Evolutionary conservation across 2,329 filamentous ascomycete genomes (phyloP), one percentile per base, ranked within the genome.

Genomic region (Xylariaceae sp.): DNA sequence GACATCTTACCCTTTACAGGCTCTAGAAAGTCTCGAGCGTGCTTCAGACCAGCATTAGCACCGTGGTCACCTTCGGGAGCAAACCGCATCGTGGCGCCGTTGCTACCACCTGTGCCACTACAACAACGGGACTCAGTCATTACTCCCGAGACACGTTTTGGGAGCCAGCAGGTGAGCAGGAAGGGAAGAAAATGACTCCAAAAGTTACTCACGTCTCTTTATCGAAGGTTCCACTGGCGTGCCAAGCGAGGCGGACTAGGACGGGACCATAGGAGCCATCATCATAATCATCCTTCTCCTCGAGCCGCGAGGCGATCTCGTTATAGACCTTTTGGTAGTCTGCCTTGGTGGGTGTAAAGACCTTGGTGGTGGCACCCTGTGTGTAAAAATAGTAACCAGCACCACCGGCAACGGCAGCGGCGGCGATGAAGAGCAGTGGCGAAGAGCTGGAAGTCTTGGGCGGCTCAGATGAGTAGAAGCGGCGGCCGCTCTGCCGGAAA

Each of bases 251-350:
- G 61, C 92, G 83, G 54, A 97, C 72, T 45, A 97, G 76, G 50
- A 97, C 90, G 22, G 92, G 93, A 46, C 90, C 92, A 66, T 94
- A 97, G 74, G 86, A 93, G 58, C 93, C 92, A 67, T 98, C 92
- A 63, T 97, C 92, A 67, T 97, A 97, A 56, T 96, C 86, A 59
- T 93, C 88, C 65, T 95, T 83, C 72, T 96, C 88, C 68, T 93
- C 85, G 44, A 97, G 75, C 50, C 77, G 77, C 63, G 75, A 71
- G 44, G 92, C 91, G 59, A 97, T 83, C 63, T 84, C 85, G 67
- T 96, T 80, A 75, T 97, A 97, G 43, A 97, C 88, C 70, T 88
- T 86, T 76, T 96, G 90, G 76, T 95, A 97, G 71, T 98, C 90
- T 60, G 85, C 83, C 70, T 86, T 82, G 62, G 80, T 86, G 50